phyloP scores from a whole-genome alignment of 2,329 filamentous ascomycete genomes.

The Madurella fahalii region DNA sequence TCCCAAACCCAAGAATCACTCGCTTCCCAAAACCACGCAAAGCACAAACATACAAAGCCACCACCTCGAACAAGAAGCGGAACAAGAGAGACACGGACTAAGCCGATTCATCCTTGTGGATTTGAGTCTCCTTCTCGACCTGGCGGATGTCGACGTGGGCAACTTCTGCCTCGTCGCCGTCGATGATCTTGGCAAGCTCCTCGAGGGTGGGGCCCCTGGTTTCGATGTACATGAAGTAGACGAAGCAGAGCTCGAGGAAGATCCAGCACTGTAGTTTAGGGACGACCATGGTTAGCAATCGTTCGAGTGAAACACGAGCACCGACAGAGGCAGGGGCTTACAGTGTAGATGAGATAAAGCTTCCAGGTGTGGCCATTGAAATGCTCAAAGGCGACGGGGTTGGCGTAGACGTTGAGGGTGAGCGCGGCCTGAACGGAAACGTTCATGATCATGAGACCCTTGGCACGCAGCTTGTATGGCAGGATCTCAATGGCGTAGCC shows the following conservation, averaged over 20 bases:
- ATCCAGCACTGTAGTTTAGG: slow-evolving; percentile 45
- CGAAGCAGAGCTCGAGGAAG: slow-evolving; percentile 50
- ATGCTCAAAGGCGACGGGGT: slow-evolving; percentile 50
- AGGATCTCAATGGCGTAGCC: slow-evolving; percentile 51
- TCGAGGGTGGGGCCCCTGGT: slow-evolving; percentile 62
- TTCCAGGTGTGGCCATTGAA: slow-evolving; percentile 46
- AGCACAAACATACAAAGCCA: neutral
- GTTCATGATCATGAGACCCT: slow-evolving; percentile 56
- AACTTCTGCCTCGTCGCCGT: slow-evolving; percentile 53
- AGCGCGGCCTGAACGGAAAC: slow-evolving; percentile 52
- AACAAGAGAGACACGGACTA: neutral
- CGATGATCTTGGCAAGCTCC: slow-evolving; percentile 64
- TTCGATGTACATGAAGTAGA: slow-evolving; percentile 56
- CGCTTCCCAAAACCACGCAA: no score
- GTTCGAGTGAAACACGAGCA: neutral
- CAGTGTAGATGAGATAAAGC: slow-evolving; percentile 54
- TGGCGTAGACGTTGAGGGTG: slow-evolving; percentile 51
- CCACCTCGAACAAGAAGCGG: neutral
- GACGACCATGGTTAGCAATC: neutral
- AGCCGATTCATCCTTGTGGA: slow-evolving; percentile 21
- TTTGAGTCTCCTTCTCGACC: slow-evolving; percentile 41
- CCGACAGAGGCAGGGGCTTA: slow-evolving; percentile 29
- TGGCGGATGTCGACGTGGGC: slow-evolving; percentile 43
- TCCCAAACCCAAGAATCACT: no score
- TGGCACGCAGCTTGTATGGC: slow-evolving; percentile 46